Base-by-base conservation (phyloP, 23 red algal species). In the Gracilaria domingensis region DNA sequence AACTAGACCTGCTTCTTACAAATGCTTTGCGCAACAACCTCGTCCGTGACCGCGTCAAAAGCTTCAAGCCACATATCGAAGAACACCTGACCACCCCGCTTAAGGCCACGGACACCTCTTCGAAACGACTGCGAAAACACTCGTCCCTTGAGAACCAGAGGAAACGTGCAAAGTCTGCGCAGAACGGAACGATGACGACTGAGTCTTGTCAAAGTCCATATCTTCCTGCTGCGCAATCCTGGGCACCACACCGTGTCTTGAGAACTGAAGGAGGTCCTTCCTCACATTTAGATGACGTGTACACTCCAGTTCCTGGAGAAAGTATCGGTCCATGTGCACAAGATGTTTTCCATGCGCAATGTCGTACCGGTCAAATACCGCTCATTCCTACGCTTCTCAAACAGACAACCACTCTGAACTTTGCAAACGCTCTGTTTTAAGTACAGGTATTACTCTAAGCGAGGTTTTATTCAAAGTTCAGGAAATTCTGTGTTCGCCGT, bases 1-100 rank as follows among this genome's bases (percentile, higher is more conserved):
- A 85, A 48, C 39, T 85, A 69, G 81, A 85, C 24, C 81, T 71
- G 26, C 81, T 85, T 39, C 81, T 85, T 9, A 42, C 3, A 4
- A 51, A n/a, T 16, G 72, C 72, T 50, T 51, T 77, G 72, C 40
- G 72, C 23, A 11, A 34, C 40, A 34, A 50, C 13, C 25, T 77
- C 50, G 45, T 77, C 21, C 26, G 42, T 30, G 42, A 77, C n/a
- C 72, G 39, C 20, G 34, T 77, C 42, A 50, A 45, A 4, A 16
- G 11, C 26, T 77, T 51, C n/a, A 77, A 77, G 42, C 23, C 72
- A 49, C 40, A 37, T 24, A 23, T 51, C 42, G 45, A 40, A 28
- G n/a, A 77, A 37, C 72, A 50, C 21, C 29, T 42, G 8, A 4
- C 23, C 42, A 13, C 21, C 42, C 17, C 3, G 1, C 16, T 77